Evolutionary conservation across 441 rosid genomes (phyloP), one percentile per base, ranked within the genome.

Genomic region (Melastoma candidum): DNA sequence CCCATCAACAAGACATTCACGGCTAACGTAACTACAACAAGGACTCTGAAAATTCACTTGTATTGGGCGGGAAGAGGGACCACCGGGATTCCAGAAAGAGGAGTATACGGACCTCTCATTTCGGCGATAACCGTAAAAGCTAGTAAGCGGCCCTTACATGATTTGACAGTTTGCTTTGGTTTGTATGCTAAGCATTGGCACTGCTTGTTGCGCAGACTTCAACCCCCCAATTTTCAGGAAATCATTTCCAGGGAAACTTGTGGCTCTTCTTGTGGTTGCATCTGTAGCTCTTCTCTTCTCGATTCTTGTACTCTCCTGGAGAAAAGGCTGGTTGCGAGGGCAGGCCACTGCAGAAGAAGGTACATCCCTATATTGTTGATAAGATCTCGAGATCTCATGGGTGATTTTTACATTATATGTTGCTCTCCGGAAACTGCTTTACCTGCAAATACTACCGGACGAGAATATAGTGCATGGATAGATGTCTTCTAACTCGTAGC

Each of bases 31-130:
- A 82, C 75, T 4, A 32, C 5, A 1, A 74, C 71, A 57, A 48
- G 79, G 48, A 82, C 80, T 2, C 64, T 89, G 61, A 79, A 89
- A 84, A 82, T 85, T 46, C 86, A 72, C 29, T 63, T 89, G 12
- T 72, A 83, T 63, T 85, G 97, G 95, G 88, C 85, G 61, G 97
- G 89, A 25, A 87, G 71, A 70, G 95, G 98, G 46, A 90, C 98
- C 47, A 90, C 95, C 2, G 96, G 95, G 51, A 85, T 90, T 48
- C 98, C 96, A 4, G 12, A 47, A 0, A 74, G 96, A 77, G 98
- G 96, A 67, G 61, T 54, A 60, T 90, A 90, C 52, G 98, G 98
- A 24, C 95, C 96, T 69, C 74, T 82, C 32, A 77, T 90, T 43
- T 90, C 96, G 61, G 96, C 96, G 46, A 90, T 90, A 65, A 78